phyloP scores from a whole-genome alignment of 2,329 filamentous ascomycete species.

The Ilyonectria robusta region DNA sequence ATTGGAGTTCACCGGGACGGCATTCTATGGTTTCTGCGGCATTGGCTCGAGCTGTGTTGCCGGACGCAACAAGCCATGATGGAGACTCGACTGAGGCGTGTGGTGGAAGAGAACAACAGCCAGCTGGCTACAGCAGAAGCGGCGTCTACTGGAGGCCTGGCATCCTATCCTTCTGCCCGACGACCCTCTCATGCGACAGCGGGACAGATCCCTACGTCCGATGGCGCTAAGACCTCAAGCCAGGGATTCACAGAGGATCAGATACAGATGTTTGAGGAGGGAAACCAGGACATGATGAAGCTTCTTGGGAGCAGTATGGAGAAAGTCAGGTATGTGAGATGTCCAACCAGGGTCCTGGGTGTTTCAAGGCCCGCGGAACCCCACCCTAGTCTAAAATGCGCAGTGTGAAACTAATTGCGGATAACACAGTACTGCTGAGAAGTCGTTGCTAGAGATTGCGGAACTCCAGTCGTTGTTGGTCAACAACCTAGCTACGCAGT shows the following conservation, averaged over 20 bases:
- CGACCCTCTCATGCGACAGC: slow-evolving; percentile 38
- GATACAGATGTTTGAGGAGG: slow-evolving; percentile 91
- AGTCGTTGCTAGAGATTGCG: slow-evolving; percentile 91
- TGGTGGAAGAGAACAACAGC: slow-evolving; percentile 91
- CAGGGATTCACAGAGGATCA: slow-evolving; percentile 84
- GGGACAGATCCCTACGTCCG: slow-evolving; percentile 39
- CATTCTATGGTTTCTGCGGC: slow-evolving; percentile 85
- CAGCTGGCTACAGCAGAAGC: slow-evolving; percentile 78
- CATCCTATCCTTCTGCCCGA: slow-evolving; percentile 47
- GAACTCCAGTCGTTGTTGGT: slow-evolving; percentile 93
- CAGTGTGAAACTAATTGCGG: slow-evolving; percentile 34
- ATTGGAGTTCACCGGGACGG: slow-evolving; percentile 82
- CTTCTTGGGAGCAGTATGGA: slow-evolving; percentile 95
- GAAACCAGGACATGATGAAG: slow-evolving; percentile 92
- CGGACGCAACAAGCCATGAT: slow-evolving; percentile 91
- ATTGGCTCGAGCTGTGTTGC: slow-evolving; percentile 82
- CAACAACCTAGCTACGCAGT: slow-evolving; percentile 86
- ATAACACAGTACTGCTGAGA: slow-evolving; percentile 81
- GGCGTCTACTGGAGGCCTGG: slow-evolving; percentile 52
- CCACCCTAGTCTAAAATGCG: slow-evolving; percentile 22
- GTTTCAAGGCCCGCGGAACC: slow-evolving; percentile 9
- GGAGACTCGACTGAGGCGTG: slow-evolving; percentile 86
- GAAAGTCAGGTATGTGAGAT: slow-evolving; percentile 84
- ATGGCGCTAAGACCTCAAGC: slow-evolving; percentile 42
- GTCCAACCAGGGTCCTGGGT: neutral